Conservation (phyloP, 331 rosid species). For the Malus hybrid region DNA sequence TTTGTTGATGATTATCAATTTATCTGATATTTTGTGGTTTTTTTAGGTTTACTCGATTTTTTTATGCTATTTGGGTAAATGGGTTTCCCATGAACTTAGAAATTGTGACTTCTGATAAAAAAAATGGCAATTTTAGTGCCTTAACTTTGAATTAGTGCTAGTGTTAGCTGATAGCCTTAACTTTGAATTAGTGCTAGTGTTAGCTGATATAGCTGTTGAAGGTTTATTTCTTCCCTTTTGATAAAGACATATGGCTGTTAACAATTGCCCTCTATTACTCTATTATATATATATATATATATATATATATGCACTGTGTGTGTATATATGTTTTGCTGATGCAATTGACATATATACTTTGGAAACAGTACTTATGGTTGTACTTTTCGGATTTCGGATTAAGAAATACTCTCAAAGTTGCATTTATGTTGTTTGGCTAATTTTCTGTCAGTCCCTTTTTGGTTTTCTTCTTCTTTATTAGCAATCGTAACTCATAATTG, state of each 20-base stretch:
- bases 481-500: neutral
- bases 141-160: neutral
- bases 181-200: neutral
- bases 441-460: neutral
- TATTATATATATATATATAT: neutral
- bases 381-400: neutral
- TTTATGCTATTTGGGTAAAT: neutral
- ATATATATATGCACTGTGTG: too few species aligned
- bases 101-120: neutral
- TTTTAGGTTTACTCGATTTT: neutral
- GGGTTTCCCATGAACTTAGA: neutral
- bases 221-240: neutral
- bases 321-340: neutral
- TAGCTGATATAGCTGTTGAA: neutral
- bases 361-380: neutral
- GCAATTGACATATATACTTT: neutral
- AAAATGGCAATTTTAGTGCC: neutral
- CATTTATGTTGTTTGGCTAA: neutral
- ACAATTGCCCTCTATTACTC: neutral
- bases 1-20: slow-evolving; percentile 1
- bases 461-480: neutral
- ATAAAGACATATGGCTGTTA: neutral
- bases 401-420: too few species aligned
- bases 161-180: neutral
- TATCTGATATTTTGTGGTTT: neutral